phyloP scores from a whole-genome alignment of 352 stramenopile species.

The Hyaloperonospora brassicae region DNA sequence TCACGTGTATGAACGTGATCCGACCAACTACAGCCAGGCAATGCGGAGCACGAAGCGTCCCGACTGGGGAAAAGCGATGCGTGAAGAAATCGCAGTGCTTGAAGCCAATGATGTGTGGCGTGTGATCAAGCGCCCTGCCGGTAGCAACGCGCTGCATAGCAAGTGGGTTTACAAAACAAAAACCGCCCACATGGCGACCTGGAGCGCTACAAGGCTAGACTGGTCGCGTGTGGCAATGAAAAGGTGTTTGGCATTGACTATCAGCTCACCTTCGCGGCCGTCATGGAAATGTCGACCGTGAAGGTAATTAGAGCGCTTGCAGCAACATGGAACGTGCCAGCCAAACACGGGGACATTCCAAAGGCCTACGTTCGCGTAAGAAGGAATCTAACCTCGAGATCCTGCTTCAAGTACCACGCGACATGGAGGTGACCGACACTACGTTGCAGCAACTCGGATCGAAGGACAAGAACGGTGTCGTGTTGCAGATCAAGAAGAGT shows the following conservation, averaged over 20 bases:
- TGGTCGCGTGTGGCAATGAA: constrained; percentile 10
- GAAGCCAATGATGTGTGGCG: neutral
- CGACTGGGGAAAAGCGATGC: no score
- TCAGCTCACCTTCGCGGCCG: neutral
- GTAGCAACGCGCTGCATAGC: constrained; percentile 6
- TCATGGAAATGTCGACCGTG: constrained; percentile 10
- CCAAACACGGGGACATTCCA: neutral
- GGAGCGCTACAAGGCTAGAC: constrained; percentile 12
- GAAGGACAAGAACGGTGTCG: neutral
- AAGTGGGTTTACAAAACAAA: constrained; percentile 14
- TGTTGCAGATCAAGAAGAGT: constrained; percentile 16
- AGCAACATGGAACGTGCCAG: neutral
- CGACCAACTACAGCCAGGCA: no score
- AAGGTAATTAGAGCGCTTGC: constrained; percentile 5
- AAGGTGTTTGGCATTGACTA: constrained; percentile 16
- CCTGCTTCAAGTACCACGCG: constrained; percentile 14
- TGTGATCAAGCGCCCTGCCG: neutral
- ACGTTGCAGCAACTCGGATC: constrained; percentile 4
- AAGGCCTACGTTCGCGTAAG: neutral
- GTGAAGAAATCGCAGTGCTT: no score
- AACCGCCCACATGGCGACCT: constrained; percentile 9
- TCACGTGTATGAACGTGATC: no score
- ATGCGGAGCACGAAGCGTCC: no score
- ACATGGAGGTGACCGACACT: no score
- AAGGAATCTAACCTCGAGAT: neutral